Conservation (phyloP, 371 early-diverging fungal species). For the Ordospora pajunii region DNA sequence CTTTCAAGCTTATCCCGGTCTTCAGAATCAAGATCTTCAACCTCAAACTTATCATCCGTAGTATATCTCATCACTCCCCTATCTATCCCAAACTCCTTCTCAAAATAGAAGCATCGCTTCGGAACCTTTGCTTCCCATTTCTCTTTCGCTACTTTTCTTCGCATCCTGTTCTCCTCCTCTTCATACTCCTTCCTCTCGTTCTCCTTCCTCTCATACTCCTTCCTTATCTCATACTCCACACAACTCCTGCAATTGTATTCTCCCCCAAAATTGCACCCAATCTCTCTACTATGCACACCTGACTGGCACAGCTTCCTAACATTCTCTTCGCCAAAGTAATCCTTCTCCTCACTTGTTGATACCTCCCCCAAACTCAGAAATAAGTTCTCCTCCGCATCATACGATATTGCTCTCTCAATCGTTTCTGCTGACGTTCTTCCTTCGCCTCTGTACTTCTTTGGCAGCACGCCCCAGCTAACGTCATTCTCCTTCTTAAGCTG, state of each 20-base stretch:
- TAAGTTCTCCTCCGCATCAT: not conserved
- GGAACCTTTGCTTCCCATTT: not conserved
- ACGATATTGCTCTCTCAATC: not conserved
- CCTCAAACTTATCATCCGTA: constrained; percentile 34
- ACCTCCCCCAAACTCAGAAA: constrained; percentile 23
- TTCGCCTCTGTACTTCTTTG: constrained; percentile 3
- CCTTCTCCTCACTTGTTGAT: constrained; percentile 19
- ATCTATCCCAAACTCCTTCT: constrained; percentile 31
- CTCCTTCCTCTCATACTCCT: constrained; percentile 22
- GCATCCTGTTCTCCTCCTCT: not conserved
- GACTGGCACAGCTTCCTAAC: not conserved
- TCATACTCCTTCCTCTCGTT: not conserved
- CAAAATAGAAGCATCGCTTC: not conserved
- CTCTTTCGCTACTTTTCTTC: not conserved
- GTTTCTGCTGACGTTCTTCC: not conserved
- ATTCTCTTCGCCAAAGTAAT: constrained; percentile 27
- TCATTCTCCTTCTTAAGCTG: constrained; percentile 1
- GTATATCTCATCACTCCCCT: constrained; percentile 1
- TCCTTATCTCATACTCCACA: constrained; percentile 23
- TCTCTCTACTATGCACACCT: not conserved
- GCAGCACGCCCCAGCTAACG: not conserved
- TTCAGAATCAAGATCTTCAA: constrained; percentile 26
- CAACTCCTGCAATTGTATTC: constrained; percentile 15
- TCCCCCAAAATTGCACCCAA: constrained; percentile 30
- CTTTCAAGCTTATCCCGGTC: not conserved